Percentiles rank a stretch among this genome's conserved stretches.
Evolutionary conservation across 1,139 yeast species (phyloP).

Genomic region (Candida sp.): DNA sequence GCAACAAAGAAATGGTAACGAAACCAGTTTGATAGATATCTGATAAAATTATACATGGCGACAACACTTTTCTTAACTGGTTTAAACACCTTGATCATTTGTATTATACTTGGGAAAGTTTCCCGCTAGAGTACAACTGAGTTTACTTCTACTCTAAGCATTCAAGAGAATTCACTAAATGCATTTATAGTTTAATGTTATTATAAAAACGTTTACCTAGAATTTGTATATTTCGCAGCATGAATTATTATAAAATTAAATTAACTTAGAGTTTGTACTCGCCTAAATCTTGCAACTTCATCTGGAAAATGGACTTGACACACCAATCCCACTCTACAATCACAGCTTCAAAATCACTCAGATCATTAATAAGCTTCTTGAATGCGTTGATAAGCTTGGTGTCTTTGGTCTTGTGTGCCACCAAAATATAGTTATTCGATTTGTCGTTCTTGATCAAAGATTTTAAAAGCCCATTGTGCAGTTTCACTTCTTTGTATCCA

Average conservation of each 20-base stretch:
- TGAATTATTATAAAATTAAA: too few relatives aligned
- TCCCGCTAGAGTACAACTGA: too few relatives aligned
- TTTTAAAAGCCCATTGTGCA: slow-evolving; percentile 6
- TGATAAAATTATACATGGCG: slow-evolving; percentile 8
- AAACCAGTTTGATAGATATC: slow-evolving; percentile 49
- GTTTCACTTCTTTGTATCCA: slow-evolving; percentile 29
- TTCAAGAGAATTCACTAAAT: not conserved
- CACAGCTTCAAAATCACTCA: slow-evolving; percentile 12
- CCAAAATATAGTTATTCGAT: slow-evolving; percentile 17
- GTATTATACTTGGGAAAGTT: not conserved
- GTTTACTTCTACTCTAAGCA: not conserved
- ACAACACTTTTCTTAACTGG: too few relatives aligned
- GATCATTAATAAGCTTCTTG: slow-evolving; percentile 24
- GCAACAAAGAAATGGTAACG: slow-evolving; percentile 26
- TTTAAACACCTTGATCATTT: not conserved
- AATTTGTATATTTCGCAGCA: not conserved
- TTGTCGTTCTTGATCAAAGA: slow-evolving; percentile 8
- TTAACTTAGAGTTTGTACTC: slow-evolving; percentile 15
- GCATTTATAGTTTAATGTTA: not conserved
- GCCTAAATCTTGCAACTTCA: slow-evolving; percentile 28
- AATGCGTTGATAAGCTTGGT: slow-evolving; percentile 40
- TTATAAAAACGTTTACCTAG: not conserved
- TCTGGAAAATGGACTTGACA: slow-evolving; percentile 53
- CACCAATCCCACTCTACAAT: slow-evolving; percentile 72
- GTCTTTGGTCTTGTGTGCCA: slow-evolving; percentile 43